Base-by-base conservation (phyloP, 495 filamentous ascomycete genomes). In the Aspergillus egyptiacus region DNA sequence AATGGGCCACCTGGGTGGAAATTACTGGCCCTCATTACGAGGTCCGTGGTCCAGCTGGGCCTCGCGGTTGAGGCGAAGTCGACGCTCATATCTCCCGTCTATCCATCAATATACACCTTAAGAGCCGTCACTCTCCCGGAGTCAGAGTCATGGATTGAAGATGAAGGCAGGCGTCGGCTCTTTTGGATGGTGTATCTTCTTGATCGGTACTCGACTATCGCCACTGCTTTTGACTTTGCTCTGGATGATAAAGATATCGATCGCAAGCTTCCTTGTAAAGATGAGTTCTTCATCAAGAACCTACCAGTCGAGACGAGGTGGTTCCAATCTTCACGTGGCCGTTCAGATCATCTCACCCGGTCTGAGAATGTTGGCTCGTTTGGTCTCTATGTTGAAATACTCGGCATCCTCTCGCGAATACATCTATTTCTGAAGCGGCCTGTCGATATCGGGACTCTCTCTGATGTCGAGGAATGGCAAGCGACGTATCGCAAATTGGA, bases 171-270 rank as follows among this genome's bases (percentile, higher is more conserved):
- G 32, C 73, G 89, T 32, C 74, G 89, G 6, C 69, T 95, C 1
- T 94, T 95, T 69, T 95, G 89, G 89, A 91, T 89, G 85, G 83
- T 94, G 22, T 95, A 93, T 58, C 62, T 94, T 22, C 74, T 95
- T 27, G 89, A 95, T 65, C 76, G 90, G 32, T 94, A 93, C 56
- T 89, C 89, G 1, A 94, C 88, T 1, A 79, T 94, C 36, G 83
- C 87, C 0, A 95, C 89, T 0, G 87, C 89, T 2, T 93, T 95
- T 54, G 87, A 95, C 60, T 91, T 95, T 64, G 86, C 86, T 2
- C 67, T 95, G 39, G 83, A 89, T 52, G 87, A 94, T 56, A 86
- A 83, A 54, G 88, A 95, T 53, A 91, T 95, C 41, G 87, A 95
- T 59, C 79, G 89, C 20, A 87, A 81, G 36, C 72, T 95, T 10